Base-by-base conservation (phyloP, 2,329 filamentous ascomycete species). In the Exophiala phaeomuriformis region DNA sequence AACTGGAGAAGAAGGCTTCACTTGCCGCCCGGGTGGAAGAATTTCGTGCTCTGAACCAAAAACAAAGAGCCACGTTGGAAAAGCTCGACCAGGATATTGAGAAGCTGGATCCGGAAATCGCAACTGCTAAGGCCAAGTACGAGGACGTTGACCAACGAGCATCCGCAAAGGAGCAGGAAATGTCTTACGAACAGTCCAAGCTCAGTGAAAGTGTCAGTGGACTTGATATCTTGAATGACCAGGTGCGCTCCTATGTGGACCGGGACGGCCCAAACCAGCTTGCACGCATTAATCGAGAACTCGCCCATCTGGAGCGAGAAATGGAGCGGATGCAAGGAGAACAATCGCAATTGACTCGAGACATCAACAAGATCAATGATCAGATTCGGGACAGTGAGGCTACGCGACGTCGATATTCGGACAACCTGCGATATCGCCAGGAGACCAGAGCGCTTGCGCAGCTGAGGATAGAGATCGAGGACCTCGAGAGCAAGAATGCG, bases 381-480 rank as follows among this genome's bases (percentile, higher is more conserved):
- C 84, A 89, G 49, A 79, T 90, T 48, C 82, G 83, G 63, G 88
- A 90, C 64, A 86, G 88, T 52, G 86, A 90, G 59, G 82, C 84
- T 54, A 90, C 84, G 52, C 91, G 90, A 71, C 85, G 88, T 63
- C 90, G 88, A 59, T 95, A 98, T 62, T 77, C 77, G 27, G 90
- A 97, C 67, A 98, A 98, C 64, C 74, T 97, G 48, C 84, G 84
- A 58, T 95, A 90, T 67, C 86, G 93, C 53, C 85, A 85, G 66
- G 85, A 87, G 56, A 76, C 82, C 52, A 79, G 82, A 51, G 78
- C 84, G 36, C 76, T 96, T 1, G 78, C 87, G 40, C 74, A 73
- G 3, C 78, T 96, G 4, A 74, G 80, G 51, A 68, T 69, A 12
- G 86, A 93, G 56, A 90, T 98, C 58, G 69, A 73, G 39, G 80